Conservation (phyloP, 1,139 yeast genomes). For the Pichia sp. region DNA sequence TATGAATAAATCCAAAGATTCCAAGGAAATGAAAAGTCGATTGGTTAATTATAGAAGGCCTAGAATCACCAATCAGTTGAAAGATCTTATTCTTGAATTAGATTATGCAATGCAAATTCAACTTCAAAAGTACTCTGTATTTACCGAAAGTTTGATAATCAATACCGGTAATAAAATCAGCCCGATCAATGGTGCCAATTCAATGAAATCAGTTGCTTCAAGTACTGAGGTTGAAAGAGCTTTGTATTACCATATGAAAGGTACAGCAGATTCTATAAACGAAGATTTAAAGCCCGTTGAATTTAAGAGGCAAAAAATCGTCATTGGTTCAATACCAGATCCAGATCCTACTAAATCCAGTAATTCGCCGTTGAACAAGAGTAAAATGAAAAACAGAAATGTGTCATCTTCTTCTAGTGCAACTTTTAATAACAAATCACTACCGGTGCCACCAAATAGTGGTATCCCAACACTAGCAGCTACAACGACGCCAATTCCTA, state of each 20-base stretch:
- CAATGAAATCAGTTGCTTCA: constrained; percentile 71
- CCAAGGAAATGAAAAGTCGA: constrained; percentile 68
- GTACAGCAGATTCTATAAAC: constrained; percentile 18
- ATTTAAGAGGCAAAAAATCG: constrained; percentile 69
- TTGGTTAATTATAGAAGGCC: constrained; percentile 72
- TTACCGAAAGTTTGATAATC: constrained; percentile 74
- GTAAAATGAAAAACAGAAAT: background rate
- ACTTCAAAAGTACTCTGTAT: constrained; percentile 79
- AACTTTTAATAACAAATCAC: background rate
- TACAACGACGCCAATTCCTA: background rate
- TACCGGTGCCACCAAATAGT: background rate
- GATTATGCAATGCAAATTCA: constrained; percentile 87
- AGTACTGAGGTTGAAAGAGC: constrained; percentile 79
- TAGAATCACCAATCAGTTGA: constrained; percentile 60
- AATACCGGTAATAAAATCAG: constrained; percentile 78
- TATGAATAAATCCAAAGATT: constrained; percentile 62
- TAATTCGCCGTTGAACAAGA: background rate
- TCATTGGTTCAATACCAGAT: constrained; percentile 26
- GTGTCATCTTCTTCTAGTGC: background rate
- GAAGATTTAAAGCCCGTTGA: constrained; percentile 51
- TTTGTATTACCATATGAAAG: constrained; percentile 55
- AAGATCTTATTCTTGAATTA: constrained; percentile 71
- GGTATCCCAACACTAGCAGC: background rate
- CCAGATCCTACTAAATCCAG: background rate
- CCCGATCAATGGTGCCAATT: constrained; percentile 55